Base-by-base conservation (phyloP, 176 grass and related monocot genomes). In the Cenchrus americanus region DNA sequence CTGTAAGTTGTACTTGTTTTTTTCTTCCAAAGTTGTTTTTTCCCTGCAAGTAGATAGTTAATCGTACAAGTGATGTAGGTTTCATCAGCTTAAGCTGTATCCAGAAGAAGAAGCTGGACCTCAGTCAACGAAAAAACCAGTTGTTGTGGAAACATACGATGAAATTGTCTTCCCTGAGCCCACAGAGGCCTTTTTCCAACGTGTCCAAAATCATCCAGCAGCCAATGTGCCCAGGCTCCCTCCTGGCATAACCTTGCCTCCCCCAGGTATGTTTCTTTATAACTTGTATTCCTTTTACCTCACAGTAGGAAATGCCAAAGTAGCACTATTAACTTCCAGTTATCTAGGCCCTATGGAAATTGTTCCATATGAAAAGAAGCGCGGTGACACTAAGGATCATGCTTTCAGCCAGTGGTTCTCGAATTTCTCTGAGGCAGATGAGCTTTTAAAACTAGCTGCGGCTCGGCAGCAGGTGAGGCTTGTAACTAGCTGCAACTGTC, bases 371-470 rank as follows among this genome's bases (percentile, higher is more conserved):
- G 95, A 95, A 70, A 98, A 88, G 80, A 93, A 91, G 69, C 76
- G 89, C 55, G 87, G 83, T 82, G 96, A 99, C 53, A 94, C 87
- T 11, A 94, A 99, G 87, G 96, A 99, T 83, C 91, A 99, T 90
- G 78, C 85, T 78, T 59, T 94, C 65, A 94, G 70, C 69, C 96
- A 94, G 59, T 99, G 91, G 91, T 96, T 87, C 88, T 87, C 80
- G 0, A 96, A 92, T 87, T 99, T 99, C 82, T 99, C 96, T 51
- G 96, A 99, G 83, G 96, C 96, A 14, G 96, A 99, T 82, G 96
- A 94, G 63, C 88, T 99, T 78, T 86, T 99, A 77, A 99, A 96
- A 88, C 71, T 99, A 57, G 89, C 93, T 32, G 93, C 93, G 23
- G 96, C 96, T 89, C 87, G 87, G 75, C 93, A 99, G 71, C 93